Base-by-base conservation (phyloP, 345 rosid genomes). In the Carallia pectinifolia region DNA sequence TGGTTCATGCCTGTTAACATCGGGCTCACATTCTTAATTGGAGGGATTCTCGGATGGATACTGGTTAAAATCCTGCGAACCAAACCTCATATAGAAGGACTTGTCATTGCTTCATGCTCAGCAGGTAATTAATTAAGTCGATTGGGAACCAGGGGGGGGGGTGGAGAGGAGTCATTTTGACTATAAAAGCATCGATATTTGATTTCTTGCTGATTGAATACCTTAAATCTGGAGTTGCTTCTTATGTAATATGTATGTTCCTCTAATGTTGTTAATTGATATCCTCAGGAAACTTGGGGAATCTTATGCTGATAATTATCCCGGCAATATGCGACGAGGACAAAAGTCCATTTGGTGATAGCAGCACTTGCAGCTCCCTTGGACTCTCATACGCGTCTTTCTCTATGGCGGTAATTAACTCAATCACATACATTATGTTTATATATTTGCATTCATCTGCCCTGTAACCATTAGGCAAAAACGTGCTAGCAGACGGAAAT, bases 1-100 rank as follows among this genome's bases (percentile, higher is more conserved):
- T 95, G 99, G 98, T 95, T 86, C 74, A 95, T 95, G 99, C 99
- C 97, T 0, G 72, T 92, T 23, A 95, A 95, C 66, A 85, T 92
- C 61, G 98, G 90, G 29, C 61, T 95, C 61, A 95, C 98, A 39
- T 90, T 95, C 71, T 33, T 95, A 16, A 58, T 88, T 62, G 99
- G 99, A 64, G 88, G 92, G 47, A 59, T 85, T 65, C 84, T 95
- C 64, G 99, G 99, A 34, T 95, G 99, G 99, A 62, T 92, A 1
- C 69, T 89, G 19, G 94, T 92, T 50, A 95, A 90, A 70, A 18
- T 92, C 69, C 73, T 95, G 73, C 80, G 83, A 70, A 97, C 97
- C 18, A 83, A 80, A 70, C 91, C 98, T 62, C 61, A 92, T 69
- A 82, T 95, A 16, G 98, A 92, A 75, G 99, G 97, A 55, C 88